A percentile compares a stretch with the other conserved stretches of the same genome.
phyloP scores from a whole-genome alignment of 208 protist species.

The Leishmania mexicana region DNA sequence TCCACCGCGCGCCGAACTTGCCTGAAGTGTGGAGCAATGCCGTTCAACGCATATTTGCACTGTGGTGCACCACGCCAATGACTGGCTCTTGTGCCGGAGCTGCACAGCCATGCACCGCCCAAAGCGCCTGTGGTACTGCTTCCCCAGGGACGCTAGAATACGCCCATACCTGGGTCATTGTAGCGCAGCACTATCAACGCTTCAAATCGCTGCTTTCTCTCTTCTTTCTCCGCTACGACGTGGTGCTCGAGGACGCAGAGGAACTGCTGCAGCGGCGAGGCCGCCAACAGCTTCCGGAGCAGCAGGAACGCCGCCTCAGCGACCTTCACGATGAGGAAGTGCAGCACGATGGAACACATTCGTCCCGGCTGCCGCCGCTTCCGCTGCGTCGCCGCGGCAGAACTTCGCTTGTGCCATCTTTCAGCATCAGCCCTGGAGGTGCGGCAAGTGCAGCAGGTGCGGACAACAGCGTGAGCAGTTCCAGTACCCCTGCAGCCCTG shows the following conservation, averaged over 20 bases:
- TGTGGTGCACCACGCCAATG: constrained; percentile 20
- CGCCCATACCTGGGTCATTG: constrained; percentile 20
- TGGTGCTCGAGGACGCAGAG: constrained; percentile 23
- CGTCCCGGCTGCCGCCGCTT: background rate
- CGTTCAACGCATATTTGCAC: constrained; percentile 17
- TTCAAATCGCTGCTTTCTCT: constrained; percentile 54
- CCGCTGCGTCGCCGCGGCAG: constrained; percentile 10
- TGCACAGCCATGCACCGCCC: background rate
- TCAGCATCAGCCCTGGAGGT: constrained; percentile 1
- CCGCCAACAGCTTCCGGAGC: background rate
- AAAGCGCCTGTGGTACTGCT: background rate
- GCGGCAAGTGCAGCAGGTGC: background rate
- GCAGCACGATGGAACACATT: background rate
- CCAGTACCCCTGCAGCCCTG: background rate
- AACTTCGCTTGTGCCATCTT: constrained; percentile 5
- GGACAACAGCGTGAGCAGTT: background rate
- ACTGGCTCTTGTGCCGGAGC: background rate
- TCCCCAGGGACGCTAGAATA: constrained; percentile 1
- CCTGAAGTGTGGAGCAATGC: constrained; percentile 24
- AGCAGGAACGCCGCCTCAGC: background rate
- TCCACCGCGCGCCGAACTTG: constrained; percentile 18
- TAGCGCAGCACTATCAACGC: constrained; percentile 62
- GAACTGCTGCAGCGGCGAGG: constrained; percentile 16
- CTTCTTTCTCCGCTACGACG: constrained; percentile 39
- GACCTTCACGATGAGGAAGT: background rate